Percentiles rank a stretch among this genome's conserved stretches.
Evolutionary conservation across 495 filamentous ascomycete genomes (phyloP).

Genomic region (Aspergillus olivimuriae): DNA sequence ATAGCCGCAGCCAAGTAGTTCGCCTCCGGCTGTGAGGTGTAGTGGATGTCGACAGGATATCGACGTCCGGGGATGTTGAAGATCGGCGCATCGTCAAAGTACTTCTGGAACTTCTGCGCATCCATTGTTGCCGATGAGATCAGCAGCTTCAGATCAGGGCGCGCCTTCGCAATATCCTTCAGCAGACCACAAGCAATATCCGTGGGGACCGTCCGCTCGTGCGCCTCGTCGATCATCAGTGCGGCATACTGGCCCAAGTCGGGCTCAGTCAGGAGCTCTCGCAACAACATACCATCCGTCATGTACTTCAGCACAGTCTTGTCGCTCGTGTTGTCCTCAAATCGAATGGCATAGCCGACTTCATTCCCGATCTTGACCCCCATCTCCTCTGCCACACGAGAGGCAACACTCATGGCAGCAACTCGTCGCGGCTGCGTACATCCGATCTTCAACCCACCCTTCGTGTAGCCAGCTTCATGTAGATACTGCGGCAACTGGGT

Average conservation of each 20-base stretch:
- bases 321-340: slow-evolving; percentile 88
- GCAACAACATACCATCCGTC: slow-evolving; percentile 95
- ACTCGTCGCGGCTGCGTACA: slow-evolving; percentile 85
- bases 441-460: slow-evolving; percentile 52
- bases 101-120: slow-evolving; percentile 84
- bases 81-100: slow-evolving; percentile 92
- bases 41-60: slow-evolving; percentile 89
- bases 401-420: slow-evolving; percentile 92
- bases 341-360: slow-evolving; percentile 93
- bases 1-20: slow-evolving; percentile 91
- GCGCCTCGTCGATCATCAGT: slow-evolving; percentile 96
- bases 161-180: slow-evolving; percentile 82
- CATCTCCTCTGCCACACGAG: slow-evolving; percentile 92
- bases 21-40: slow-evolving; percentile 85
- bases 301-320: slow-evolving; percentile 95
- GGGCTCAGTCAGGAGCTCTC: slow-evolving; percentile 88
- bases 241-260: slow-evolving; percentile 79
- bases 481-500: slow-evolving; percentile 88
- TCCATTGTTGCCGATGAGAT: slow-evolving; percentile 96
- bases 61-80: slow-evolving; percentile 92
- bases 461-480: slow-evolving; percentile 81
- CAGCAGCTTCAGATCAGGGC: slow-evolving; percentile 84
- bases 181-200: slow-evolving; percentile 88
- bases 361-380: slow-evolving; percentile 86
- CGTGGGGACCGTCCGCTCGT: slow-evolving; percentile 87